Evolutionary conservation across 768 basidiomycete genomes (phyloP), one percentile per base, ranked within the genome.

Genomic region (Tephrocybe sp.): DNA sequence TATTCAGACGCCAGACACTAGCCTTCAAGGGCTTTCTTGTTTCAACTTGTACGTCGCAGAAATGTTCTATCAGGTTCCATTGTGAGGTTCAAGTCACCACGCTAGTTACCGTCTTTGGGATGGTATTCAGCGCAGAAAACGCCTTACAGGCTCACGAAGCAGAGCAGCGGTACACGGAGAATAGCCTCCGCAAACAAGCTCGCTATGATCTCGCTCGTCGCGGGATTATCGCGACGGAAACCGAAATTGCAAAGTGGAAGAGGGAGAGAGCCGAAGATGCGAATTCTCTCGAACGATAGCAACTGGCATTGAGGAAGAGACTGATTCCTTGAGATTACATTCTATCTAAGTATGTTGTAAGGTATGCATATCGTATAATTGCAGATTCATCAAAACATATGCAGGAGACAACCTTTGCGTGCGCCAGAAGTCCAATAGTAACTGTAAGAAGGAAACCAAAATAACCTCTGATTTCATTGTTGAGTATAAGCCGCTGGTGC

Each of bases 171-270:
- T 67, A 71, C 50, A 76, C 80, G 48, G 90, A 94, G 62, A 82
- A 85, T 54, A 67, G 74, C 12, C 67, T 93, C 31, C 82, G 91
- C 30, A 76, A 80, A 44, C 75, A 88, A 63, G 91, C 91, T 9
- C 75, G 86, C 34, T 71, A 84, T 27, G 89, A 90, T 47, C 76
- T 94, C 40, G 82, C 85, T 15, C 76, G 81, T 31, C 79, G 80
- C 52, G 91, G 91, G 21, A 70, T 88, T 37, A 77, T 94, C 45
- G 81, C 82, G 2, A 92, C 91, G 6, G 91, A 94, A 65, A 82
- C 86, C 8, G 90, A 88, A 54, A 93, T 94, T 25, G 74, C 81
- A 25, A 83, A 81, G 63, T 94, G 91, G 91, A 85, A 78, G 61
- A 78, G 71, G 48, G 65, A 64, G 24, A 64, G 56, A 47, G 33